Conservation (phyloP, 2,329 filamentous ascomycete genomes). For the Aspergillus puulaauensis region DNA sequence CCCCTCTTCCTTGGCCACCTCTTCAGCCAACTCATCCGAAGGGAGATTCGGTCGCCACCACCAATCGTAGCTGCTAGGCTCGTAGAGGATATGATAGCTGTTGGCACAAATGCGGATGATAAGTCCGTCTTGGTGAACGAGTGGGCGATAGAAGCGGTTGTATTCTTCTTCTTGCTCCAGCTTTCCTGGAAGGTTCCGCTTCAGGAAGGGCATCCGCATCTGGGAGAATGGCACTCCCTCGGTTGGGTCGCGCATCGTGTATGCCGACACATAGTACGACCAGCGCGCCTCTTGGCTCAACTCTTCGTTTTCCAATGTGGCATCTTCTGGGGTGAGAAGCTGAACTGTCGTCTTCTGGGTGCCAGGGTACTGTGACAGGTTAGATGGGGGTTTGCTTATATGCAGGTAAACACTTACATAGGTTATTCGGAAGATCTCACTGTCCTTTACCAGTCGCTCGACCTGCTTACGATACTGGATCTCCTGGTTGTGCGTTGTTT, state of each 20-base stretch:
- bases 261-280: constrained; percentile 95
- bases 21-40: constrained; percentile 30
- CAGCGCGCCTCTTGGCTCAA: constrained; percentile 65
- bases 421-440: constrained; percentile 83
- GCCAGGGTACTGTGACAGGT: constrained; percentile 57
- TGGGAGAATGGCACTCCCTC: constrained; percentile 69
- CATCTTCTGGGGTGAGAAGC: constrained; percentile 84
- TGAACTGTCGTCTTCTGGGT: constrained; percentile 70
- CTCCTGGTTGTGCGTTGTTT: constrained; percentile 86
- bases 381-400: constrained; percentile 25
- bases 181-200: constrained; percentile 65
- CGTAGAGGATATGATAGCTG: constrained; percentile 77
- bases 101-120: constrained; percentile 73
- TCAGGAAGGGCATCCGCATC: constrained; percentile 67
- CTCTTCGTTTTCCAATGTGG: constrained; percentile 71
- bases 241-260: constrained; percentile 83
- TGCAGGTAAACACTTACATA: constrained; percentile 67
- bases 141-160: constrained; percentile 53
- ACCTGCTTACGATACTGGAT: constrained; percentile 88
- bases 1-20: constrained; percentile 35
- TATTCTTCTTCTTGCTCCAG: constrained; percentile 63
- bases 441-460: constrained; percentile 89
- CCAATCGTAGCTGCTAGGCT: constrained; percentile 68
- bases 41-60: constrained; percentile 55
- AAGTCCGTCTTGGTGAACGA: constrained; percentile 66